Evolutionary conservation across 331 rosid genomes (phyloP).

Genomic region (Pyracantha coccinea): DNA sequence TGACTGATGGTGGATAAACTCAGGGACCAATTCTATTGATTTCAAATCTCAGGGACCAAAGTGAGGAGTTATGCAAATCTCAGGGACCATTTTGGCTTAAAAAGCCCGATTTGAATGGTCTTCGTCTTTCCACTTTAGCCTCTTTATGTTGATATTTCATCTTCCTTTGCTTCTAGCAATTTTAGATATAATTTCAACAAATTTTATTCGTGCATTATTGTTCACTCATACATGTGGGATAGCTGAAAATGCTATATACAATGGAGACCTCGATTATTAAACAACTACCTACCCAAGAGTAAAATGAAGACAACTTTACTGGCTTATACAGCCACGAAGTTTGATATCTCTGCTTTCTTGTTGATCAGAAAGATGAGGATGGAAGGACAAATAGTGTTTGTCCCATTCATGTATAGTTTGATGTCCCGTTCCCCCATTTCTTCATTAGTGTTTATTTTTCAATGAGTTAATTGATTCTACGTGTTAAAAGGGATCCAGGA

Average conservation of each 20-base stretch:
- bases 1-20: neutral
- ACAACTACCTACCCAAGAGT: neutral
- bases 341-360: neutral
- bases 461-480: neutral
- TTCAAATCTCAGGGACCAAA: neutral
- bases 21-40: neutral
- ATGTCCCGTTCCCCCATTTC: neutral
- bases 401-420: no score
- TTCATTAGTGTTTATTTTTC: neutral
- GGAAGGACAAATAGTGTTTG: neutral
- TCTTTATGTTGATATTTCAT: neutral
- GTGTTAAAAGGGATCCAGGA: neutral
- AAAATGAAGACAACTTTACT: neutral
- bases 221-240: neutral
- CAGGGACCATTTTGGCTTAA: no score
- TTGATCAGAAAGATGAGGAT: neutral
- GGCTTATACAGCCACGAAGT: no score
- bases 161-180: neutral
- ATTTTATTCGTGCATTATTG: neutral
- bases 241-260: neutral
- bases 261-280: neutral
- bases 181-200: neutral
- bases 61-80: no score
- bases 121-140: neutral
- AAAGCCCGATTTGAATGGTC: neutral